Evolutionary conservation across 805 yeast species (phyloP), one percentile per base, ranked within the genome.

Genomic region (Middelhovenomyces tepae): DNA sequence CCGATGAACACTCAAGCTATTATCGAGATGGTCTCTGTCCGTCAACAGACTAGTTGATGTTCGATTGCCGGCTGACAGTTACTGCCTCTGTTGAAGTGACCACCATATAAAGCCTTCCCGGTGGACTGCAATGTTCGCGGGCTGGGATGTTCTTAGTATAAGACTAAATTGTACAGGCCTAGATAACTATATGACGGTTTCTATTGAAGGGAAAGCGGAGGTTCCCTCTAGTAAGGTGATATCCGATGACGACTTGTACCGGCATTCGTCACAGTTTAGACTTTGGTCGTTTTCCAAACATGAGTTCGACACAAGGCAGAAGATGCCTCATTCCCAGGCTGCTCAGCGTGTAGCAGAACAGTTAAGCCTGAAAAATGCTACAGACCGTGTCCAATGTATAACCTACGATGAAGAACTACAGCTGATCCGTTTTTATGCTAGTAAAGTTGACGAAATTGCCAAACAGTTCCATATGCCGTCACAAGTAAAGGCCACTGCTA

Each of bases 401-500:
- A 64, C 74, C 1, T 56, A 59, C 13, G 79, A 75, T 14, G 98
- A 91, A 48, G 96, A 86, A 53, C 50, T 62, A 15, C 65, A 67
- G 39, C 68, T 83, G 37, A 69, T 91, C 13, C 62, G 69, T 32
- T 84, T 74, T 51, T 85, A 84, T 53, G 73, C 85, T 13, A 73
- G 77, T 45, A 81, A 75, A 50, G 72, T 83, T 24, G 71, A 72
- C 25, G 78, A 73, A 19, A 67, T 86, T 19, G 79, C 93, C 3
- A 69, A 73, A 37, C 73, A 73, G 46, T 76, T 86, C 57, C 73
- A 77, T 45, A 67, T 91, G 65, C 94, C 95, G 2, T 75, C 95
- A 0, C 95, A 86, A 48, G 94, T 83, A 1, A 65, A 77, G 48
- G 72, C 95, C 7, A 85, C 97, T 0, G 93, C 97, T 0, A 69